These are phyloP conservation scores for Bryoglossum gracile DNA, from an alignment of 495 filamentous ascomycete species.

Conservation along the genomic window DNA sequence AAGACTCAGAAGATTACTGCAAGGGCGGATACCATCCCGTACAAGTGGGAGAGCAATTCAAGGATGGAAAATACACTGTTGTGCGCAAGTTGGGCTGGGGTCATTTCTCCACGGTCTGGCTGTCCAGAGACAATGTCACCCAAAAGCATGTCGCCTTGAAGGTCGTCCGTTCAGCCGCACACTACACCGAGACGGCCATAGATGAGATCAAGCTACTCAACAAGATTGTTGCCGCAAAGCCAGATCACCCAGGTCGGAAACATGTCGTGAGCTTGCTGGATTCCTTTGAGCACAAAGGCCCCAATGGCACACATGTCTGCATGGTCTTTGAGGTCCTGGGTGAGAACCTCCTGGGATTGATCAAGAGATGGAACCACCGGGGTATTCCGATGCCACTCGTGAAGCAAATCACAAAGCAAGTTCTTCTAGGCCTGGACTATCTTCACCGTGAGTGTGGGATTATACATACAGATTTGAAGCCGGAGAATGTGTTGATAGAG, in stretches of 20 bases:
- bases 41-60: conserved; percentile 88
- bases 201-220: conserved; percentile 98
- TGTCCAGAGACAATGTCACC: conserved; percentile 84
- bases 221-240: conserved; percentile 92
- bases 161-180: conserved; percentile 91
- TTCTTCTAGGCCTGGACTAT: conserved; percentile 90
- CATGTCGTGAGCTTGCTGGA: conserved; percentile 95
- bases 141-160: conserved; percentile 96
- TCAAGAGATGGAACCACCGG: conserved; percentile 97
- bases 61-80: conserved; percentile 92
- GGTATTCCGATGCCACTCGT: conserved; percentile 94
- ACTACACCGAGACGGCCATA: conserved; percentile 98
- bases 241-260: conserved; percentile 82
- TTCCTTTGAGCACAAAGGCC: conserved; percentile 95
- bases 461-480: conserved; percentile 97
- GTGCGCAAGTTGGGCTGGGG: conserved; percentile 98
- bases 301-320: conserved; percentile 93
- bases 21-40: conserved; percentile 98
- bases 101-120: conserved; percentile 97
- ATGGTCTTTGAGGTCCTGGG: conserved; percentile 99
- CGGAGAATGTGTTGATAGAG: conserved; percentile 97
- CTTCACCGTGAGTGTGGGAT: conserved; percentile 97
- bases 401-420: conserved; percentile 98
- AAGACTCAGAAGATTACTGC: conserved; percentile 98
- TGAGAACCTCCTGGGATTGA: conserved; percentile 90